Conservation (phyloP, 176 grass and related monocot species). For the Puccinellia tenuiflora region DNA sequence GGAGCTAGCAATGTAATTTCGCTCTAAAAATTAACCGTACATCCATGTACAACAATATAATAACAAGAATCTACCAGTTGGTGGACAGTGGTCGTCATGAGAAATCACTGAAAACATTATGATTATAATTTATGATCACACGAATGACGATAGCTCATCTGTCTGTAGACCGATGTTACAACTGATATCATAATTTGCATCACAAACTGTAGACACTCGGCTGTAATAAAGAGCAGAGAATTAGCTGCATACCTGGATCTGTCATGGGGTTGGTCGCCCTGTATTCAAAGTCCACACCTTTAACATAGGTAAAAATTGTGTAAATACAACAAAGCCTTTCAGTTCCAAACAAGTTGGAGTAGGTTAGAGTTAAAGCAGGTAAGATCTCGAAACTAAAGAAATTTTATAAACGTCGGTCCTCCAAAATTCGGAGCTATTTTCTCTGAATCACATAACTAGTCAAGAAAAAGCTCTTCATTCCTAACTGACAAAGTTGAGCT, state of each 20-base stretch:
- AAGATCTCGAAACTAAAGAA: no score
- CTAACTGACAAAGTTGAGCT: background rate
- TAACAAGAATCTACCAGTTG: background rate
- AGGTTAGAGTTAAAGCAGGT: no score
- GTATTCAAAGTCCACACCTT: constrained; percentile 66
- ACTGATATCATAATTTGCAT: background rate
- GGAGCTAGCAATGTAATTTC: background rate
- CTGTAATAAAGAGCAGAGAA: background rate
- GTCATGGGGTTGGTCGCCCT: constrained; percentile 41
- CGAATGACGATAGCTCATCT: background rate
- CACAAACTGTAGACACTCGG: background rate
- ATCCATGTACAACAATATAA: background rate
- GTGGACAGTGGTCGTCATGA: background rate
- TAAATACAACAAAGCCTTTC: no score
- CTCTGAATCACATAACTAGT: background rate
- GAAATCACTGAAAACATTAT: background rate
- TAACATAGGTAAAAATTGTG: background rate
- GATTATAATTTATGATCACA: background rate
- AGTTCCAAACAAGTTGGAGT: no score
- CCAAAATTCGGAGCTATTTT: background rate
- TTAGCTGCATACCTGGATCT: constrained; percentile 30
- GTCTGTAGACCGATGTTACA: background rate
- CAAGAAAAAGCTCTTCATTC: background rate
- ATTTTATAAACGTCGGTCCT: background rate
- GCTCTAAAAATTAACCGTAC: background rate